Base-by-base conservation (phyloP, 768 basidiomycete genomes). In the Mycena leptocephala region DNA sequence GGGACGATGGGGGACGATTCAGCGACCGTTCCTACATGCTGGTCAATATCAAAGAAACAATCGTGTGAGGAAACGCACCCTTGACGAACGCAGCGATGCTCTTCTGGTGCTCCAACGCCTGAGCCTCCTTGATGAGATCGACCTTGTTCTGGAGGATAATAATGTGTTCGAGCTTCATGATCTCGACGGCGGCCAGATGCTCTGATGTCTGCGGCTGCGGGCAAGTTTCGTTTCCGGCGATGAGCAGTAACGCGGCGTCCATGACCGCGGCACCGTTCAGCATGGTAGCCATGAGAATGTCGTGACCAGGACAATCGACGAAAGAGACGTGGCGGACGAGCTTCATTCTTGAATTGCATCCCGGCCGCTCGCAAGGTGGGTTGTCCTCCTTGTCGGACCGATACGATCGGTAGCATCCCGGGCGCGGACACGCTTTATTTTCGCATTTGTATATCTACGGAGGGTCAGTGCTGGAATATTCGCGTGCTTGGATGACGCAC, bases 241-340 rank as follows among this genome's bases (percentile, higher is more conserved):
- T 93, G 68, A 99, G 93, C 1, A 99, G 90, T 0, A 99, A 88
- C 6, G 98, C 98, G 68, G 97, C 98, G 86, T 99, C 97, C 98
- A 99, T 99, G 89, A 99, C 98, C 13, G 98, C 98, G 51, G 98
- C 98, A 85, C 98, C 98, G 90, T 99, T 99, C 80, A 99, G 89
- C 98, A 99, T 99, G 78, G 98, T 99, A 64, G 98, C 98, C 98
- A 99, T 99, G 85, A 99, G 93, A 93, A 99, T 99, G 86, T 99
- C 97, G 92, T 98, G 97, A 76, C 97, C 96, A 1, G 96, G 96
- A 80, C 95, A 97, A 85, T 99, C 98, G 83, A 99, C 98, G 86
- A 99, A 99, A 4, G 98, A 99, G 82, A 99, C 97, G 81, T 99
- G 98, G 79, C 97, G 94, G 77, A 99, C 83, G 79, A 99, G 93